These are phyloP conservation scores for Magnolia officinalis DNA, from an alignment of 164 flowering plant species.

Conservation along the genomic window DNA sequence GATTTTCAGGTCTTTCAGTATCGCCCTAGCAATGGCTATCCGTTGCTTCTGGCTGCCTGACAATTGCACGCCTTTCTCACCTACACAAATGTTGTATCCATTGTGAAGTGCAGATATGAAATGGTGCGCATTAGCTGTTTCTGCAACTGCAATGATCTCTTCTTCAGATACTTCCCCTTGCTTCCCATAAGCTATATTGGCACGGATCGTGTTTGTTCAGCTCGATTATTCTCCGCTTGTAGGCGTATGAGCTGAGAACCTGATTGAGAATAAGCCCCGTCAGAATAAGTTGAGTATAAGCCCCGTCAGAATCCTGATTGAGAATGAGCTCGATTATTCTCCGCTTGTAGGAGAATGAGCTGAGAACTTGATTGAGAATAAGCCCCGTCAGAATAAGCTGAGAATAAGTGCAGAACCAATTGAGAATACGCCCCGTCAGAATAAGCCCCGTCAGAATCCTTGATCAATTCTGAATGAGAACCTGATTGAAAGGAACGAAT, in stretches of 20 bases:
- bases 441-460: conserved; percentile 24
- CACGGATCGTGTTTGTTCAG: conserved; percentile 33
- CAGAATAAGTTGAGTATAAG: no score
- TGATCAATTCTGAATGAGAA: conserved; percentile 52
- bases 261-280: no score
- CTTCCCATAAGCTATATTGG: conserved; percentile 69
- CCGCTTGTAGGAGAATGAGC: no score
- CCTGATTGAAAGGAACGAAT: conserved; percentile 38
- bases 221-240: conserved; percentile 14
- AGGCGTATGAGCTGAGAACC: conserved; percentile 18
- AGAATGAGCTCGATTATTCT: no score
- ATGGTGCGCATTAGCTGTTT: conserved; percentile 60
- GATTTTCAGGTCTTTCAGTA: conserved; percentile 4
- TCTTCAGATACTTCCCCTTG: conserved; percentile 45
- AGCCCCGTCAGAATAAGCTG: no score
- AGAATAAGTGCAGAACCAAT: no score
- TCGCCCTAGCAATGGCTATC: conserved; percentile 8
- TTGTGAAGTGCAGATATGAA: conserved; percentile 58
- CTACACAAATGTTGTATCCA: conserved; percentile 59
- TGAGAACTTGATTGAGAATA: no score
- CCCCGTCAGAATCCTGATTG: no score
- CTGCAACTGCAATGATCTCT: conserved; percentile 56
- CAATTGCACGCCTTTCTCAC: conserved; percentile 19
- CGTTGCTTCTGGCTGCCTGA: conserved; percentile 11
- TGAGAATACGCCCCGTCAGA: no score